Conservation (phyloP, 345 rosid species). For the Citrus australasica region DNA sequence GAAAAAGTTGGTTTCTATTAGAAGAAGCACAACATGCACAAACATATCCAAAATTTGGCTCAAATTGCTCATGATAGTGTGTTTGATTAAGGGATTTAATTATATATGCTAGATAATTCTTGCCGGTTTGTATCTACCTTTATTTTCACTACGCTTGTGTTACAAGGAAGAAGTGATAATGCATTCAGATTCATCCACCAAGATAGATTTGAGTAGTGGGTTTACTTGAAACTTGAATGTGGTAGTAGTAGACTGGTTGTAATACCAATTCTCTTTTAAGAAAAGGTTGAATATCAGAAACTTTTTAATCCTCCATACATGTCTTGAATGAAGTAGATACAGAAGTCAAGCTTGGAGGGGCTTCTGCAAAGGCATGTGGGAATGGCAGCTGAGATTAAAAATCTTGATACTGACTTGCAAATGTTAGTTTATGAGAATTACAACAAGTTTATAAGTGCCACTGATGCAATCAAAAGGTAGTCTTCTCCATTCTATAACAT, state of each 20-base stretch:
- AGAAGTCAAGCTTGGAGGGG: conserved; percentile 80
- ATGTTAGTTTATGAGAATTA: conserved; percentile 96
- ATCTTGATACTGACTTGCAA: conserved; percentile 97
- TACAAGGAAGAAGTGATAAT: background rate
- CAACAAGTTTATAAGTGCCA: conserved; percentile 96
- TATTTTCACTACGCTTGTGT: background rate
- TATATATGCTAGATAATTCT: background rate
- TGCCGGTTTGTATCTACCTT: too few relatives aligned
- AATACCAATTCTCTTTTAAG: background rate
- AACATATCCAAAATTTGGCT: background rate
- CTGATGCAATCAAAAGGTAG: conserved; percentile 95
- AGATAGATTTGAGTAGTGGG: background rate
- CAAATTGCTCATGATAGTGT: background rate
- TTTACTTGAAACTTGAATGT: background rate
- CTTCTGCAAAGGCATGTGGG: conserved; percentile 87
- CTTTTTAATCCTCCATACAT: background rate
- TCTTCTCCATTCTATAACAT: background rate
- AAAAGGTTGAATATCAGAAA: background rate
- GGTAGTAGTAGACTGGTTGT: background rate
- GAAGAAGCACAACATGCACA: too few relatives aligned
- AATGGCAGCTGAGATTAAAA: conserved; percentile 99
- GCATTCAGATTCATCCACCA: background rate
- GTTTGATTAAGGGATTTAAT: too few relatives aligned
- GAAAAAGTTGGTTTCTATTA: too few relatives aligned
- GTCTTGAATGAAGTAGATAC: conserved; percentile 46